Conservation (phyloP, 192 early-diverging fungal species). For the Cetraspora pellucida region DNA sequence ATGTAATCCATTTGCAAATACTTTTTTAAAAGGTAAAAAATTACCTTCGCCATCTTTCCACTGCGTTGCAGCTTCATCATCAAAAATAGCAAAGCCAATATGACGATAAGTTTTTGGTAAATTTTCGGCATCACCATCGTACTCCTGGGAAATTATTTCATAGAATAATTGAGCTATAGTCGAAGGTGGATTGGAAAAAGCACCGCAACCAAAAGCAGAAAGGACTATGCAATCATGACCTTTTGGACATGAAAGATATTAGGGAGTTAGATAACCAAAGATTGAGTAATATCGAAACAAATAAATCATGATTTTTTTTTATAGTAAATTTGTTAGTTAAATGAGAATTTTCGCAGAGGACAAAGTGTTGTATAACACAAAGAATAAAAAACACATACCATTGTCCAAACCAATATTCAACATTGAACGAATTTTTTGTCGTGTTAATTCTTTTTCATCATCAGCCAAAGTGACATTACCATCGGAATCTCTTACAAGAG, state of each 20-base stretch:
- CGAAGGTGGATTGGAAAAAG: slow-evolving; percentile 43
- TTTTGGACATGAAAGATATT: slow-evolving; percentile 20
- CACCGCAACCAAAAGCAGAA: slow-evolving; percentile 49
- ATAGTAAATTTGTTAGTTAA: not conserved
- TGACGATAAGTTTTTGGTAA: slow-evolving; percentile 21
- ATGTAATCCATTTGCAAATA: not conserved
- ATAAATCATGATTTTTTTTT: not conserved
- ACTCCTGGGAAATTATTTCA: slow-evolving; percentile 44
- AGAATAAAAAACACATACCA: slow-evolving; percentile 31
- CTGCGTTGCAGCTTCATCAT: not conserved
- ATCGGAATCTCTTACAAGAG: slow-evolving; percentile 31
- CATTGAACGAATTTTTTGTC: slow-evolving; percentile 48
- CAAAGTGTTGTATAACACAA: not conserved
- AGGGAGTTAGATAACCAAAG: too few relatives aligned
- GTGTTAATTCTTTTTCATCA: slow-evolving; percentile 41
- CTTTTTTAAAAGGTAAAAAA: slow-evolving; percentile 15
- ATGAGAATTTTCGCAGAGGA: not conserved
- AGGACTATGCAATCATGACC: slow-evolving; percentile 50
- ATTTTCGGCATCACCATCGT: slow-evolving; percentile 39
- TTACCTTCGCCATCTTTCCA: slow-evolving; percentile 18
- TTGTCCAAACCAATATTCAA: slow-evolving; percentile 51
- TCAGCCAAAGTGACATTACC: slow-evolving; percentile 42
- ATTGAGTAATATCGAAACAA: not conserved
- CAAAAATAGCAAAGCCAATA: slow-evolving; percentile 23
- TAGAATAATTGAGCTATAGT: slow-evolving; percentile 45